phyloP scores from a whole-genome alignment of 129 eudicot species.

The Flaveria sonorensis region DNA sequence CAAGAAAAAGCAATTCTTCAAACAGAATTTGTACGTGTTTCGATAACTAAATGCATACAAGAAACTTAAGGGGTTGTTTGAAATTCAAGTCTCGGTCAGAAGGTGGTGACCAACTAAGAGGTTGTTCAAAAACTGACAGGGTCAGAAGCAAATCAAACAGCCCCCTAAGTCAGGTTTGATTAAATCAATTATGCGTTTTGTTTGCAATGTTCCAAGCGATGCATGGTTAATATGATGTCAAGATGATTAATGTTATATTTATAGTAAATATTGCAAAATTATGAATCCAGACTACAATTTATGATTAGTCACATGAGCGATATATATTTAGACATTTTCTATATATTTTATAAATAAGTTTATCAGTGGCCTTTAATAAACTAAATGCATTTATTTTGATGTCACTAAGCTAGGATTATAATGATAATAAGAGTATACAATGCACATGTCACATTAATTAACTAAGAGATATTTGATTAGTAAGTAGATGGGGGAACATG shows the following conservation, averaged over 20 bases:
- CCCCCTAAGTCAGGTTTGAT: no score
- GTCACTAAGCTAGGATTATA: background rate
- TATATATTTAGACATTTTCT: background rate
- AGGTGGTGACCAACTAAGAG: no score
- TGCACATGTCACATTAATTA: slow-evolving; percentile 15
- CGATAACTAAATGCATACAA: no score
- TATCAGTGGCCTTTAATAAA: background rate
- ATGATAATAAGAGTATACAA: background rate
- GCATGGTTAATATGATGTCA: background rate
- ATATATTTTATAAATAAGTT: no score
- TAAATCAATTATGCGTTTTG: background rate
- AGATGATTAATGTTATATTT: no score
- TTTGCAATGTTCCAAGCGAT: background rate
- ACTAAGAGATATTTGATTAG: slow-evolving; percentile 1
- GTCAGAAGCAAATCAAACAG: no score
- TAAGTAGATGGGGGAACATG: slow-evolving; percentile 20
- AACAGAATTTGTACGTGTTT: no score
- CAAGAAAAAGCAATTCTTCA: no score
- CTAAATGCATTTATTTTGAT: background rate
- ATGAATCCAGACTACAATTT: background rate
- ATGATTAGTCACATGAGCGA: background rate
- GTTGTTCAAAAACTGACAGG: no score
- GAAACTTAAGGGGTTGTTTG: no score
- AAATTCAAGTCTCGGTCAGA: no score
- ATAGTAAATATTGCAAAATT: no score